Percentiles rank a stretch among this genome's conserved stretches.
phyloP scores from a whole-genome alignment of 2,329 filamentous ascomycete species.

The Aspergillus unguis region DNA sequence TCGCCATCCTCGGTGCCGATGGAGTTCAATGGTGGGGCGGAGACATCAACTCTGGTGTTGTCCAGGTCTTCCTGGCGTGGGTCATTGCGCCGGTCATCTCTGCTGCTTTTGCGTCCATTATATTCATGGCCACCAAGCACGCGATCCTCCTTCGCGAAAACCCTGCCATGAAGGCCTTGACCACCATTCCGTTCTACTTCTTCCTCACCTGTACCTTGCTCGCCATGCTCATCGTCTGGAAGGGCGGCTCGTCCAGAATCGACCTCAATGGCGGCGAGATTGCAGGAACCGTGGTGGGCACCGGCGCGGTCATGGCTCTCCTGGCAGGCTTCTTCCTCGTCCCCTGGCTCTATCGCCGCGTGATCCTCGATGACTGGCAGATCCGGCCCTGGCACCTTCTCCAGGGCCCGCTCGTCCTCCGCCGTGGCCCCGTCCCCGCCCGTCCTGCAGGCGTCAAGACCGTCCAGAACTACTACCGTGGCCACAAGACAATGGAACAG shows the following conservation, averaged over 20 bases:
- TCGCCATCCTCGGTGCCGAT: conserved; percentile 15
- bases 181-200: conserved; percentile 17
- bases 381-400: conserved; percentile 14
- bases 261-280: conserved; percentile 11
- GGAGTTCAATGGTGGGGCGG: conserved; percentile 19
- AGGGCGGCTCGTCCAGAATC: conserved; percentile 18
- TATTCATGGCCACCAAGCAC: conserved; percentile 19
- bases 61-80: conserved; percentile 21
- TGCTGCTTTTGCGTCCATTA: conserved; percentile 14
- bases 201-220: conserved; percentile 17
- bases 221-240: conserved; percentile 22
- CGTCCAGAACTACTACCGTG: conserved; percentile 17
- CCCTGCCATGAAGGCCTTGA: conserved; percentile 13
- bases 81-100: conserved; percentile 19
- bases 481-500: conserved; percentile 20
- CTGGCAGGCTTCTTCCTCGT: conserved; percentile 12
- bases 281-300: conserved; percentile 15
- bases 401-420: conserved; percentile 17
- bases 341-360: conserved; percentile 17
- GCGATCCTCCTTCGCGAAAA: conserved; percentile 12
- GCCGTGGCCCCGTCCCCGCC: conserved; percentile 15
- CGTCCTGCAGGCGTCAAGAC: conserved; percentile 5
- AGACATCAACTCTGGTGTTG: conserved; percentile 19
- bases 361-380: conserved; percentile 17
- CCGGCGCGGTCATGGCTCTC: conserved; percentile 13